Evolutionary conservation across 768 basidiomycete species (phyloP), one percentile per base, ranked within the genome.

Genomic region (Tulasnella sp.): DNA sequence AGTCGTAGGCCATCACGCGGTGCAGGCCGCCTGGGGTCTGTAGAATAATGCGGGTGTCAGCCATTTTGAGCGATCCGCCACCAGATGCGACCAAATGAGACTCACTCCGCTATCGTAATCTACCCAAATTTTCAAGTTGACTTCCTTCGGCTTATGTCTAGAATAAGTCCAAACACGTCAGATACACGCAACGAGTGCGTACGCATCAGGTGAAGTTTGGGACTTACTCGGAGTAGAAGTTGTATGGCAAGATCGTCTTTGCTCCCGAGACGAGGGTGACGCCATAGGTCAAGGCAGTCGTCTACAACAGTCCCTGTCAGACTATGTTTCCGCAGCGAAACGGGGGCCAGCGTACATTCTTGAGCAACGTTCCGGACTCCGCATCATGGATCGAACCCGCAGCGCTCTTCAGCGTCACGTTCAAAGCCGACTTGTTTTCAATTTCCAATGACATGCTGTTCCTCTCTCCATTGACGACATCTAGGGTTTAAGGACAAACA

Each of bases 391-490:
- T 86, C 46, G 93, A 91, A 62, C 92, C 94, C 76, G 89, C 88
- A 79, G 93, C 87, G 82, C 85, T 88, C 80, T 90, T 84, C 24
- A 95, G 86, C 2, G 93, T 93, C 74, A 93, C 87, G 81, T 94
- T 93, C 82, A 88, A 88, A 82, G 89, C 89, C 16, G 92, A 92
- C 84, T 90, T 92, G 85, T 94, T 96, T 85, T 94, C 93, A 18
- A 95, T 87, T 38, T 87, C 85, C 74, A 96, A 85, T 36, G 85
- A 85, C 44, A 96, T 86, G 42, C 88, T 86, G 84, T 94, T 96
- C 83, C 89, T 90, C 87, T 94, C 93, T 80, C 94, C 94, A 82
- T 96, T 96, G 42, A 95, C 91, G 74, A 95, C 87, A 80, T 94
- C 94, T 95, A 62, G 16, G 34, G 24, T 68, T 68, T 16, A 34